Evolutionary conservation across 2,329 filamentous ascomycete species (phyloP).

Genomic region (Calonectria pauciramosa): DNA sequence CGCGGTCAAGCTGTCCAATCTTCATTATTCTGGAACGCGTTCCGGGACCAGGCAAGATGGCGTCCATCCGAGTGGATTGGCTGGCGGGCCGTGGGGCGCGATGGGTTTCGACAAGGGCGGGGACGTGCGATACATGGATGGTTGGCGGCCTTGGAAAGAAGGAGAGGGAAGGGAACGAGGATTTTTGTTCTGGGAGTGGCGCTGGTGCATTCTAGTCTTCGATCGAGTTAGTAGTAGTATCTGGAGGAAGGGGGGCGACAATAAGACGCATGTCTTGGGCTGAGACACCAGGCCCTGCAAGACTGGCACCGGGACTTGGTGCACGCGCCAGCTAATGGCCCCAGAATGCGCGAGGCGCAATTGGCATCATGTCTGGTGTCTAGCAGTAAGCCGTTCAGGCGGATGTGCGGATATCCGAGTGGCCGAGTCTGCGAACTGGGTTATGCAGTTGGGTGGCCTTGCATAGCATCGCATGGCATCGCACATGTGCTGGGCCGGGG

Average conservation of each 20-base stretch:
- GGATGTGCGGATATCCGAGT: slow-evolving; percentile 24
- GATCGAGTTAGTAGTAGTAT: neutral
- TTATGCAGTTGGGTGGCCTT: slow-evolving; percentile 6
- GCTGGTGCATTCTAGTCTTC: neutral
- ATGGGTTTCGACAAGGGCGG: slow-evolving; percentile 6
- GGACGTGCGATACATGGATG: slow-evolving; percentile 5
- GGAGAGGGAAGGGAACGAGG: neutral
- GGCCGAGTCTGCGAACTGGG: slow-evolving; percentile 15
- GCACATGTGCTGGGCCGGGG: slow-evolving; percentile 7
- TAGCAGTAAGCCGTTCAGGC: slow-evolving; percentile 4
- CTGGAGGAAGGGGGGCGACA: slow-evolving; percentile 8
- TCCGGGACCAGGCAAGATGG: neutral
- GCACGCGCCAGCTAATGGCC: slow-evolving; percentile 10
- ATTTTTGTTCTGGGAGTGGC: neutral
- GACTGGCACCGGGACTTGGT: slow-evolving; percentile 2
- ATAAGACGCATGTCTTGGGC: slow-evolving; percentile 33
- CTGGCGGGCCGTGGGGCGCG: neutral
- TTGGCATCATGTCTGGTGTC: slow-evolving; percentile 3
- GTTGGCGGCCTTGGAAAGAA: neutral
- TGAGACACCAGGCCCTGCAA: slow-evolving; percentile 30
- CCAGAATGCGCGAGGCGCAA: slow-evolving; percentile 14
- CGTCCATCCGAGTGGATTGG: neutral
- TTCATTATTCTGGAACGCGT: slow-evolving; percentile 24
- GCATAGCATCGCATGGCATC: slow-evolving; percentile 13
- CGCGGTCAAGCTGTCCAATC: neutral